phyloP scores from a whole-genome alignment of 2,329 filamentous ascomycete species.

The Exophiala xenobiotica region DNA sequence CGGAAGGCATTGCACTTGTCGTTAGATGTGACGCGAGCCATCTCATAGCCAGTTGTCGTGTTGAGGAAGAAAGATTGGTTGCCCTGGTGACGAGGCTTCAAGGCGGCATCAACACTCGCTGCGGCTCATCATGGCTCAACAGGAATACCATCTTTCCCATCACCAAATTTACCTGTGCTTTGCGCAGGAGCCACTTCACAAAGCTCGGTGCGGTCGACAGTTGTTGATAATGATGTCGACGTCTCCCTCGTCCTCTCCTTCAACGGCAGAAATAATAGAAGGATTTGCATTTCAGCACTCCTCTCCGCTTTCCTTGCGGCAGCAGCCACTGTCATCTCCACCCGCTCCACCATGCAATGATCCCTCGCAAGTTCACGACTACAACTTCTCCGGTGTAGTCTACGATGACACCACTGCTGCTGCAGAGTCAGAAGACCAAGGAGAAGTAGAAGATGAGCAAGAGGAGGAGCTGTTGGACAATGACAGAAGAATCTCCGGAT shows the following conservation, averaged over 20 bases:
- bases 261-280: too few relatives aligned
- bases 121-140: too few relatives aligned
- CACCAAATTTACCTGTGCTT: too few relatives aligned
- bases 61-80: background rate
- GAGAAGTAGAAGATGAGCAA: conserved; percentile 1
- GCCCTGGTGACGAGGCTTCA: background rate
- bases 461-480: conserved; percentile 8
- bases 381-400: conserved; percentile 23
- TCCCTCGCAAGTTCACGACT: conserved; percentile 15
- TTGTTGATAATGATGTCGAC: conserved; percentile 1
- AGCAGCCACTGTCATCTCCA: conserved; percentile 17
- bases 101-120: background rate
- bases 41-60: background rate
- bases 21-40: too few relatives aligned
- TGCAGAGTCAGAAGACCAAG: conserved; percentile 13
- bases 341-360: conserved; percentile 9
- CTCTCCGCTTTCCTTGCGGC: conserved; percentile 26
- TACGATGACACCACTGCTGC: conserved; percentile 16
- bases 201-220: background rate
- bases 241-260: background rate
- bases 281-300: conserved; percentile 23
- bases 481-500: conserved; percentile 18
- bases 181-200: conserved; percentile 5
- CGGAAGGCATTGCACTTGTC: too few relatives aligned
- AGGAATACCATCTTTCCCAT: too few relatives aligned